Conservation (phyloP, 495 filamentous ascomycete genomes). For the Penicillium lividum region DNA sequence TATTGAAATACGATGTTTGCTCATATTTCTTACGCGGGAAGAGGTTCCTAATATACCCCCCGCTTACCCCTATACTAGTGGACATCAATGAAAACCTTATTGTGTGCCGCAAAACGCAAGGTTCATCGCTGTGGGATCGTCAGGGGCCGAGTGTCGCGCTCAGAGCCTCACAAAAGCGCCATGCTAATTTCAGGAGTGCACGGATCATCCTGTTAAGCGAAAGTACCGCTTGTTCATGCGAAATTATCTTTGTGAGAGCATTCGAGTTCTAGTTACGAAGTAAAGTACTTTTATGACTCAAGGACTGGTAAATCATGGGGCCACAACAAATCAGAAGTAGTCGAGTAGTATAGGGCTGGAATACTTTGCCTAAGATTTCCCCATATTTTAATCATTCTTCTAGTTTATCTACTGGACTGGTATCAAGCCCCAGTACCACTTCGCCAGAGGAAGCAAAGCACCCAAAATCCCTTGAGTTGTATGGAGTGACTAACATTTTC, state of each 20-base stretch:
- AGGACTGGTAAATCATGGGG: too few species aligned
- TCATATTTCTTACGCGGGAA: too few species aligned
- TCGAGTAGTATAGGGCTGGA: too few species aligned
- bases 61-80: background rate
- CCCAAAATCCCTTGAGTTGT: background rate
- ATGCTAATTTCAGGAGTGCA: background rate
- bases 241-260: too few species aligned
- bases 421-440: constrained; percentile 66
- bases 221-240: background rate
- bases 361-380: too few species aligned
- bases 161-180: background rate
- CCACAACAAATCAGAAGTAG: too few species aligned
- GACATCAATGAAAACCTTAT: background rate
- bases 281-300: too few species aligned
- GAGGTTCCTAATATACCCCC: background rate
- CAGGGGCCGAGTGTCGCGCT: background rate
- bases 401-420: constrained; percentile 79
- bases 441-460: constrained; percentile 52
- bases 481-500: background rate
- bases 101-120: background rate
- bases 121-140: background rate
- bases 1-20: too few species aligned
- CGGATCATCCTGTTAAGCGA: background rate
- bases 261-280: too few species aligned
- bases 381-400: background rate